Base-by-base conservation (phyloP, 176 grass and related monocot genomes). In the Panicum miliaceum region DNA sequence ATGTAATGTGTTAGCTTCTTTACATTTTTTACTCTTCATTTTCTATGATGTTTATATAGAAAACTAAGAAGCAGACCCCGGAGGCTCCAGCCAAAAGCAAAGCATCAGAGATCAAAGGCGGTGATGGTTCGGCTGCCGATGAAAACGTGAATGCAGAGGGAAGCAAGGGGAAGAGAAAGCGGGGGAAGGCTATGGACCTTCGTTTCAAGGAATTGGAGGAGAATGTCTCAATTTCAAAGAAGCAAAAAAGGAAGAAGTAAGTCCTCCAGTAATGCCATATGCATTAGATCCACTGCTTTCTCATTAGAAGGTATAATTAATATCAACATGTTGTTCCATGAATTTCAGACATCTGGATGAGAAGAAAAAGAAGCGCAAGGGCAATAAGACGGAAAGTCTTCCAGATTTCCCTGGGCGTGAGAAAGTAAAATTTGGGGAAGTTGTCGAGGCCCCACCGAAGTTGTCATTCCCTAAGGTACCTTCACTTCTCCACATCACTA, bases 351-450 rank as follows among this genome's bases (percentile, higher is more conserved):
- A 92, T 87, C 86, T 96, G 68, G 88, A 94, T 80, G 93, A 92
- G 58, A 99, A 92, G 75, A 99, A 94, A 88, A 99, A 96, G 87
- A 99, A 96, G 85, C 79, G 87, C 36, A 99, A 96, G 86, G 58
- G 76, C 18, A 42, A 78, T 20, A 89, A 87, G 79, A 43, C 32
- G 4, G 87, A 92, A 73, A 87, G 78, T 77, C 29, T 84, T 84
- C 69, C 5, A 23, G 76, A 89, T 68, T 96, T 96, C 78, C 96
- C 91, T 68, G 91, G 93, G 7, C 70, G 65, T 54, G 96, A 96
- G 72, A 72, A 99, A 78, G 88, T 99, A 23, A 89, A 89, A 87
- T 99, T 99, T 86, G 91, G 93, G 84, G 96, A 99, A 20, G 52
- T 94, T 68, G 91, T 99, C 51, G 72, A 96, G 47, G 96, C 93